Evolutionary conservation across 495 filamentous ascomycete species (phyloP), one percentile per base, ranked within the genome.

Genomic region (Xylaria curta): DNA sequence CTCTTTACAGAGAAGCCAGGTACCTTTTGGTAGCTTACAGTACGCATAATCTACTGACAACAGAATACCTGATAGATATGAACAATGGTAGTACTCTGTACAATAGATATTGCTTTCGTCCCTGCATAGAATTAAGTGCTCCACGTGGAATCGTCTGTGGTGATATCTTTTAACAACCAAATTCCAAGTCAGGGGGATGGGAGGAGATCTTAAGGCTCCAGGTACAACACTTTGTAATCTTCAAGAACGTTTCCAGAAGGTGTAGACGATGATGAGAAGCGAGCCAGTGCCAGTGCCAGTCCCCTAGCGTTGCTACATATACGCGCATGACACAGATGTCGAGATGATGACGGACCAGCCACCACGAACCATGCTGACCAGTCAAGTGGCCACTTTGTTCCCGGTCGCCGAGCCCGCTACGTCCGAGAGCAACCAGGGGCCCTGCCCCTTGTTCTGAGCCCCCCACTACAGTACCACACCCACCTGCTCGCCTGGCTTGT

Each of bases 351-450:
- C 53, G 28, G 26, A 2, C 51, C 51, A 31, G 24, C 51, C 51
- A 31, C 21, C 51, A 47, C 46, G 17, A 19, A 47, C 46, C 17
- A 28, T n/a, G 4, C 49, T 53, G 49, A 24, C 8, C n/a, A 51
- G 47, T n/a, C 6, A 24, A 24, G 24, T 54, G 51, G 24, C 24
- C 51, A 15, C 49, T 26, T 53, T 58, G 54, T 36, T 13, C 26
- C 53, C 31, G 26, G 54, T 36, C 54, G 28, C 33, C 38, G 65
- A 54, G 53, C 38, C 73, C 76, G 76, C 49, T 78, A 78, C 74
- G 70, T 78, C 76, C 76, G 76, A 74, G 19, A 69, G 64, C 65
- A 59, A 72, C 46, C 66, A 28, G 65, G 61, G 64, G 10, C 9
- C 36, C 36, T 7, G 28, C 2, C 31, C 51, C 65, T 42, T 24